A percentile compares a stretch with the other conserved stretches of the same genome.
phyloP scores from a whole-genome alignment of 2,329 filamentous ascomycete genomes.

The Penicillium sp. region DNA sequence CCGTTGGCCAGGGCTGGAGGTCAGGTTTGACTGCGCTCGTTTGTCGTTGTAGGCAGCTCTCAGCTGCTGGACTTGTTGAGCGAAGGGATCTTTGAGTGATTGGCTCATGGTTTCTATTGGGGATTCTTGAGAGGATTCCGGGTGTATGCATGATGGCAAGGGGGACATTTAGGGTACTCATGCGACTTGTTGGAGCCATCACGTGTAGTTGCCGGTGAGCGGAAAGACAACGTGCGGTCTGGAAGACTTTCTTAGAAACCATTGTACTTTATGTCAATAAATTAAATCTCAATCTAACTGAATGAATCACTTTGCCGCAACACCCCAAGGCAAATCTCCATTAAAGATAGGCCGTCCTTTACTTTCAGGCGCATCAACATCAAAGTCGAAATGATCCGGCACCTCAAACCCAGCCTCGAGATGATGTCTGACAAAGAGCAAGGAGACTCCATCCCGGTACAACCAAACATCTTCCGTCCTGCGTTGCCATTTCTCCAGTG shows the following conservation, averaged over 20 bases:
- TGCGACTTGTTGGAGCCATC: no score
- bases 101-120: no score
- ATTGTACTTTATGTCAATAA: neutral
- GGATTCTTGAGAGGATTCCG: no score
- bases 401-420: slow-evolving; percentile 1
- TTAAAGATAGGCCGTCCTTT: neutral
- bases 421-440: slow-evolving; percentile 5
- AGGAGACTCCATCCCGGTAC: slow-evolving; percentile 7
- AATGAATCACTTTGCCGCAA: neutral
- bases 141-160: no score
- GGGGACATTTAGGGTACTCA: no score
- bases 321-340: neutral
- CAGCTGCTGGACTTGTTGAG: neutral
- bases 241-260: no score
- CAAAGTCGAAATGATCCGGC: slow-evolving; percentile 5
- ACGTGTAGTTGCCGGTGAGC: no score
- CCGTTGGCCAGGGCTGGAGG: neutral
- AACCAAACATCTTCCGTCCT: slow-evolving; percentile 4
- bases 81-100: neutral
- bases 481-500: slow-evolving; percentile 2
- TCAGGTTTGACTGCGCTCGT: neutral
- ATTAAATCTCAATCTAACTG: neutral
- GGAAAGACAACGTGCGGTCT: no score
- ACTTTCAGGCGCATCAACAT: neutral
- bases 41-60: neutral